Evolutionary conservation across 2,329 filamentous ascomycete genomes (phyloP), one percentile per base, ranked within the genome.

Genomic region (Aspergillus terreus): DNA sequence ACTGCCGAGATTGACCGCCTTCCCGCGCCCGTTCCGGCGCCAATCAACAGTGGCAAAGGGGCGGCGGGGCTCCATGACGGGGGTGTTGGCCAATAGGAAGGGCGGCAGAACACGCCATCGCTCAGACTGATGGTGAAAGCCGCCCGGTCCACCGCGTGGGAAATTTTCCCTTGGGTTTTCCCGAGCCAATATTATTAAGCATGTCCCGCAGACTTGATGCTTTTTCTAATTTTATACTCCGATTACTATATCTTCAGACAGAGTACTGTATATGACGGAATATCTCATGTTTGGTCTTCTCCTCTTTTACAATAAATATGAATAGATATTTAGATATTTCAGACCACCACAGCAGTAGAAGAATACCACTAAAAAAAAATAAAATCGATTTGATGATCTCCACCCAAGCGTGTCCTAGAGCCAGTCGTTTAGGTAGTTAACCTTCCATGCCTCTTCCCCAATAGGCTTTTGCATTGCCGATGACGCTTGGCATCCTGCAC

Each of bases 21-120:
- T n/a, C 35, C 35, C 36, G 42, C 49, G 25, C 14, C 38, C 36
- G 7, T 7, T 10, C n/a, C 27, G 15, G 14, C 7, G 11, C 57
- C 55, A 58, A 58, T 58, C 46, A 54, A 4, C 7, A 4, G 44
- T 4, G 9, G 17, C 7, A n/a, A 7, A 19, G 27, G 19, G 12
- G 30, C 40, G 11, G 4, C 25, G 7, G 11, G 23, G 38, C 15
- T 32, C 45, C 44, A 23, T 21, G 15, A 12, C 38, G 23, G 15
- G n/a, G 11, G n/a, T 41, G n/a, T 17, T 17, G 15, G 4, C 66
- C 66, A 68, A 69, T 69, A 49, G 62, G 35, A 33, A 25, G 0
- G 0, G 2, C 33, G 40, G 17, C 30, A 54, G 63, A 65, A 68
- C 65, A 65, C 66, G 66, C 66, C 66, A 69, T 69, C 63, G 52